phyloP scores from a whole-genome alignment of 2,329 filamentous ascomycete genomes.

The Raffaelea deltoideospora region DNA sequence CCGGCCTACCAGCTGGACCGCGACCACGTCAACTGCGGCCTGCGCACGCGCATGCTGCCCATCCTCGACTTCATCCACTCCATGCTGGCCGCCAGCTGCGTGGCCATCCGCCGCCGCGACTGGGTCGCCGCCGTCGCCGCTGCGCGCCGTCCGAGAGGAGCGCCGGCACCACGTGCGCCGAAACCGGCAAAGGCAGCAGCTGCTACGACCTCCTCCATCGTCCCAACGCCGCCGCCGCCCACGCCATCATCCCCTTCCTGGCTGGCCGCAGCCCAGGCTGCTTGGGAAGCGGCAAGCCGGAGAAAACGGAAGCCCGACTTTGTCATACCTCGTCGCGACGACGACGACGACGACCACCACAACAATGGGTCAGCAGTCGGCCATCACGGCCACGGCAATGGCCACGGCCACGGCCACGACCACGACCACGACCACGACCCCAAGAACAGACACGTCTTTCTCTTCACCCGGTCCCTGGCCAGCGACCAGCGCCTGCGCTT shows the following conservation, averaged over 20 bases:
- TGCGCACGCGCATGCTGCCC: constrained; percentile 49
- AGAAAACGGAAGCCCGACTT: no score
- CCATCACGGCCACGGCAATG: neutral
- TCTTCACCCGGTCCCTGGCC: constrained; percentile 34
- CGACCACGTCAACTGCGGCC: constrained; percentile 58
- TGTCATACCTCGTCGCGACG: no score
- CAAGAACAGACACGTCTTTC: constrained; percentile 18
- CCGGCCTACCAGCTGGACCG: constrained; percentile 61
- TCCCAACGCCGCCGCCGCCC: no score
- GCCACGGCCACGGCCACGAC: constrained; percentile 1
- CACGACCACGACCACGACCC: constrained; percentile 7
- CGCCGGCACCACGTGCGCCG: neutral
- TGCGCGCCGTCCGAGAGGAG: constrained; percentile 1
- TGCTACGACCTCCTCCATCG: no score
- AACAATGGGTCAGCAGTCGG: neutral
- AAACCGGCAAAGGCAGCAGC: no score
- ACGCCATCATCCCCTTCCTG: no score
- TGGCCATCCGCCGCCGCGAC: constrained; percentile 26
- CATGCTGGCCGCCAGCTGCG: constrained; percentile 32
- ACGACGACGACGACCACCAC: neutral
- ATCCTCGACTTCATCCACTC: constrained; percentile 48
- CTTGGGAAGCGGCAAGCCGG: constrained; percentile 6
- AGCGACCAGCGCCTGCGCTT: constrained; percentile 33
- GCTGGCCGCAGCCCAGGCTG: constrained; percentile 9
- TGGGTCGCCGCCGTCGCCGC: constrained; percentile 29